Evolutionary conservation across 106 monocot species (phyloP), one percentile per base, ranked within the genome.

Genomic region (Narthecium ossifragum): DNA sequence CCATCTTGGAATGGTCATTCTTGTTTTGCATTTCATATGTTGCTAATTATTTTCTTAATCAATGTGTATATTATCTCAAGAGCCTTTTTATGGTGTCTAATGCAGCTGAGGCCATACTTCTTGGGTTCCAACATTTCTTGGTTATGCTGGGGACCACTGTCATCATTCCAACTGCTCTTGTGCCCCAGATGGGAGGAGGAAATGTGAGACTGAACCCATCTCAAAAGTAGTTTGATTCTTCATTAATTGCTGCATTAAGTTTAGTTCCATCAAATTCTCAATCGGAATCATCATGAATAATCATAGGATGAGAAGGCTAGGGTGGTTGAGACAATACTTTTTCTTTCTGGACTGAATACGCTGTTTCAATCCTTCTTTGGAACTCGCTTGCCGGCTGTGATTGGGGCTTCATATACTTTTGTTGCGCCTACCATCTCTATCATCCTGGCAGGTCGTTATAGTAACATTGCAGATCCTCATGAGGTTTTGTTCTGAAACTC

Each of bases 141-240:
- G 90, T 98, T 43, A 91, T 98, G 96, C 76, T 98, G 4, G 96
- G 96, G 46, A 98, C 96, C 20, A 87, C 96, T 65, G 96, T 98
- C 26, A 90, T 98, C 67, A 98, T 98, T 27, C 96, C 96, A 40
- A 84, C 84, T 47, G 96, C 96, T 46, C 90, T 98, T 68, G 90
- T 98, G 69, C 96, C 96, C 57, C 96, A 98, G 66, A 98, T 98
- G 90, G 96, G 96, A 18, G 96, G 96, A 63, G 90, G 84, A 69
- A 84, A 91, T 79, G 96, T 98, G 70, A 77, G 79, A 26, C 5
- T 45, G 8, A 26, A 15, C 11, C 31, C 21, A 49, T 0, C 23
- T 49, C 0, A 8, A 10, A 49, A 9, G 23, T 22, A 49, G 20
- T 6, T 49, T 20, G n/a, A 0, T 49, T 24, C 9, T 49, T 23